Conservation (phyloP, 768 basidiomycete genomes). For the Imleria badia region DNA sequence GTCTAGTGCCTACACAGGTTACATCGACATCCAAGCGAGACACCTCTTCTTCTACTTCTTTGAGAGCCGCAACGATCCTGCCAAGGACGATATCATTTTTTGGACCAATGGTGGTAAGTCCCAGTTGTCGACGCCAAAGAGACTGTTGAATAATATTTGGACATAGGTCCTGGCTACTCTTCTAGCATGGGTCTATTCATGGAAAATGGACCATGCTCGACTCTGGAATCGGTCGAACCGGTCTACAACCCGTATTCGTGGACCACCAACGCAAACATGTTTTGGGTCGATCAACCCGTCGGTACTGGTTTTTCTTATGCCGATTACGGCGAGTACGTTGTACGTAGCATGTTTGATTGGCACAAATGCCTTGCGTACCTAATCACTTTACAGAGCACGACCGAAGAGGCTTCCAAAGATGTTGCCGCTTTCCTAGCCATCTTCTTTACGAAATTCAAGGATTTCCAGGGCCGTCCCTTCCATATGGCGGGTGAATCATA, state of each 20-base stretch:
- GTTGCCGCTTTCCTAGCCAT: constrained; percentile 66
- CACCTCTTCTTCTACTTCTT: constrained; percentile 76
- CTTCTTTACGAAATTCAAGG: constrained; percentile 38
- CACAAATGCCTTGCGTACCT: neutral
- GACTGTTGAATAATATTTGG: neutral
- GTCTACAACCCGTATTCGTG: constrained; percentile 45
- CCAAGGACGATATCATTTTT: constrained; percentile 55
- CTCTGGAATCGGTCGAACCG: constrained; percentile 41
- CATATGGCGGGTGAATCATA: constrained; percentile 59
- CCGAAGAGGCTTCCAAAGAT: constrained; percentile 62
- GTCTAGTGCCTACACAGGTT: constrained; percentile 59
- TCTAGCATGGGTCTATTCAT: constrained; percentile 65
- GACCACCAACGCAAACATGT: constrained; percentile 57
- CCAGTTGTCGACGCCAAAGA: constrained; percentile 4
- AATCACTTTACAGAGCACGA: constrained; percentile 44
- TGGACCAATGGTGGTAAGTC: constrained; percentile 52
- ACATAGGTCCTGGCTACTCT: constrained; percentile 48
- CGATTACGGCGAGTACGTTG: constrained; percentile 38
- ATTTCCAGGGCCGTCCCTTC: constrained; percentile 54
- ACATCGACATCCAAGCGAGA: constrained; percentile 61
- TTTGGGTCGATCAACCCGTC: constrained; percentile 45
- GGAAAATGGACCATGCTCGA: constrained; percentile 36
- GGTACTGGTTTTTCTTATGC: constrained; percentile 43
- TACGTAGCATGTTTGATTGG: constrained; percentile 18
- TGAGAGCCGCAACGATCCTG: constrained; percentile 58